Evolutionary conservation across 1,284 basidiomycete species (phyloP).

Genomic region (Melampsora larici-populina): DNA sequence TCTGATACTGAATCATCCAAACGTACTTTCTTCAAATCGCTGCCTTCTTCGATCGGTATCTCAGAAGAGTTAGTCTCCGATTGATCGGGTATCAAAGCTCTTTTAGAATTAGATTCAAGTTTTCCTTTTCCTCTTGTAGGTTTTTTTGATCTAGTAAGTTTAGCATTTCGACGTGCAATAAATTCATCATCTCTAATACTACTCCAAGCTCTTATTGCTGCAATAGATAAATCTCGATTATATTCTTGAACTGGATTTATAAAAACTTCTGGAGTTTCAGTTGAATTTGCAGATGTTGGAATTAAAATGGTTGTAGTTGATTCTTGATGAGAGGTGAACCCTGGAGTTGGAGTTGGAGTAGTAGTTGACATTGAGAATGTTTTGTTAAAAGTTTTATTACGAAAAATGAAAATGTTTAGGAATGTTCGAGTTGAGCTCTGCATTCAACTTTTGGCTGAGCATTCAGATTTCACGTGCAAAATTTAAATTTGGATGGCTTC

Average conservation of each 20-base stretch:
- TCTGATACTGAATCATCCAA: not conserved
- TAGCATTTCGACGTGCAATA: slow-evolving; percentile 62
- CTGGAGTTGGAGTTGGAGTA: no score
- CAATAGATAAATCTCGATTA: slow-evolving; percentile 88
- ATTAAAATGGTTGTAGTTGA: slow-evolving; percentile 78
- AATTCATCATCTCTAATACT: slow-evolving; percentile 68
- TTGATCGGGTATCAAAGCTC: not conserved
- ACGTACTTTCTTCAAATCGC: not conserved
- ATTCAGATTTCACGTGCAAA: no score
- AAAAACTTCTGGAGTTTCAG: slow-evolving; percentile 70
- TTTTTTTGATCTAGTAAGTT: slow-evolving; percentile 53
- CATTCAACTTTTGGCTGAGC: no score
- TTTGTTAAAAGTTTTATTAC: no score
- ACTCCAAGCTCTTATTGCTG: slow-evolving; percentile 81
- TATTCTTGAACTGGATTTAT: slow-evolving; percentile 98
- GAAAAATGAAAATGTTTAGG: no score
- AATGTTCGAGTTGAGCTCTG: no score
- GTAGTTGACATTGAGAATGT: no score
- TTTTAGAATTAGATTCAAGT: slow-evolving; percentile 8
- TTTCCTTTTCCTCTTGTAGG: slow-evolving; percentile 14
- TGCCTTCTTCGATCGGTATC: not conserved
- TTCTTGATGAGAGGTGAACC: slow-evolving; percentile 57
- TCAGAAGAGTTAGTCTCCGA: no score
- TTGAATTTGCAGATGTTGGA: slow-evolving; percentile 59
- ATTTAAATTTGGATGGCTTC: no score